A percentile compares a stretch with the other conserved stretches of the same genome.
These are phyloP conservation scores for Allodekkera sacchari DNA, from an alignment of 805 yeast genomes.

Conservation along the genomic window DNA sequence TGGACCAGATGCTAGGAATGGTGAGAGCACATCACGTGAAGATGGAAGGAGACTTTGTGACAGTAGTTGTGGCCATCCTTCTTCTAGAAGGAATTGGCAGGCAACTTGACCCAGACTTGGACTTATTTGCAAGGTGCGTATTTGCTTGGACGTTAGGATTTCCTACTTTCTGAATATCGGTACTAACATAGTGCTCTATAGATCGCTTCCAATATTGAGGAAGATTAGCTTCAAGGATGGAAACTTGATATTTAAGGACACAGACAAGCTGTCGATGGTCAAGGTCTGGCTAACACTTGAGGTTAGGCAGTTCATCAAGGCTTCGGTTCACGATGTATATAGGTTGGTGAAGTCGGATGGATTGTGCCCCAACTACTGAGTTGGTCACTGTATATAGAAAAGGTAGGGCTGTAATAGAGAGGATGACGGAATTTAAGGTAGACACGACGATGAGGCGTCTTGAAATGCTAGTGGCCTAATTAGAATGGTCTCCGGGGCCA, in stretches of 20 bases:
- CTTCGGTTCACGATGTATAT: conserved; percentile 71
- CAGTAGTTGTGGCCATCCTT: conserved; percentile 89
- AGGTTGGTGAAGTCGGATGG: conserved; percentile 55
- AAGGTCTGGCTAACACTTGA: conserved; percentile 90
- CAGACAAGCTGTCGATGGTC: conserved; percentile 67
- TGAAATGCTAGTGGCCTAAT: too few species aligned
- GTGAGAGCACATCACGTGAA: conserved; percentile 91
- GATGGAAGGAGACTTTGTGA: conserved; percentile 95
- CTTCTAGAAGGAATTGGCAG: conserved; percentile 93
- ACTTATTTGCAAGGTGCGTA: conserved; percentile 93
- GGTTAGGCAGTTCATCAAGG: conserved; percentile 75
- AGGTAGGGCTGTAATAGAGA: too few species aligned
- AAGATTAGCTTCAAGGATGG: conserved; percentile 71
- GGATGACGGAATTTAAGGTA: too few species aligned
- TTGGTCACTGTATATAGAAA: too few species aligned
- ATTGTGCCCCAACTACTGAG: conserved; percentile 52
- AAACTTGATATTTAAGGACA: conserved; percentile 43
- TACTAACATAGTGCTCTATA: conserved; percentile 16
- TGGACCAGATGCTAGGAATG: conserved; percentile 83
- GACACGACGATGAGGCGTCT: too few species aligned
- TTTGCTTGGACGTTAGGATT: conserved; percentile 33
- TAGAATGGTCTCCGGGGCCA: too few species aligned
- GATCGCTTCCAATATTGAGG: conserved; percentile 80
- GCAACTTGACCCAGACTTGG: conserved; percentile 86
- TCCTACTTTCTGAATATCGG: conserved; percentile 21